phyloP scores from a whole-genome alignment of 2,329 filamentous ascomycete species.

The Trichoderma arundinaceum region DNA sequence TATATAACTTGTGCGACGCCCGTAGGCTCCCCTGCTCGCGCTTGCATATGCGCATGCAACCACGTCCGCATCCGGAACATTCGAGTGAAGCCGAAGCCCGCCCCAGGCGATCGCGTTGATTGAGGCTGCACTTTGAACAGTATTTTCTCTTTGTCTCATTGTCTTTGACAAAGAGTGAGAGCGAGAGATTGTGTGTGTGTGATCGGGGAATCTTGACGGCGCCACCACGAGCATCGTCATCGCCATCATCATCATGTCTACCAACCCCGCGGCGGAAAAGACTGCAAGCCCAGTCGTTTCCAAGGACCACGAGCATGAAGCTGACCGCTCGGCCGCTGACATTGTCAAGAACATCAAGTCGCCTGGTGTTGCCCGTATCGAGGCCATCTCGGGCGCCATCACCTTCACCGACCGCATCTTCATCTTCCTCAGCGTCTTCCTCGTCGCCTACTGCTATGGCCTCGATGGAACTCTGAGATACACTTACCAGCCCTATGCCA shows the following conservation, averaged over 20 bases:
- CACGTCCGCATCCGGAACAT: slow-evolving; percentile 24
- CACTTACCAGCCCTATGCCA: slow-evolving; percentile 62
- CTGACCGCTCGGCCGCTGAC: slow-evolving; percentile 6
- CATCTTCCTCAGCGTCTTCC: slow-evolving; percentile 66
- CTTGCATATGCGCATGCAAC: slow-evolving; percentile 19
- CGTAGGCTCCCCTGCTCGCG: slow-evolving; percentile 3
- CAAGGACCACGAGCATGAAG: not conserved
- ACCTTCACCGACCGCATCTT: slow-evolving; percentile 58
- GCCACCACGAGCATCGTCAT: not conserved
- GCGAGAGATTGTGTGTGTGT: not conserved
- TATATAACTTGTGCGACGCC: slow-evolving; percentile 19
- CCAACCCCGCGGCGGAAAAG: slow-evolving; percentile 28
- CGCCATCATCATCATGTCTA: slow-evolving; percentile 2
- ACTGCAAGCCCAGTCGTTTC: not conserved
- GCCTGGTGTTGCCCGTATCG: slow-evolving; percentile 64
- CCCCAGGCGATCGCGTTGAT: not conserved
- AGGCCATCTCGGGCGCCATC: slow-evolving; percentile 60
- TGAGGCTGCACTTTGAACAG: not conserved
- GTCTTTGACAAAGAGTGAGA: not conserved
- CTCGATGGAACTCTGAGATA: slow-evolving; percentile 63
- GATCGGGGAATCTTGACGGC: not conserved
- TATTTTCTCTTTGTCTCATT: not conserved
- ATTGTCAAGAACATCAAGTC: slow-evolving; percentile 44
- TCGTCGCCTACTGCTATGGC: slow-evolving; percentile 68
- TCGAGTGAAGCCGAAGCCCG: not conserved